Conservation (phyloP, 177 flowering plant species). For the Tripterygium wilfordii region DNA sequence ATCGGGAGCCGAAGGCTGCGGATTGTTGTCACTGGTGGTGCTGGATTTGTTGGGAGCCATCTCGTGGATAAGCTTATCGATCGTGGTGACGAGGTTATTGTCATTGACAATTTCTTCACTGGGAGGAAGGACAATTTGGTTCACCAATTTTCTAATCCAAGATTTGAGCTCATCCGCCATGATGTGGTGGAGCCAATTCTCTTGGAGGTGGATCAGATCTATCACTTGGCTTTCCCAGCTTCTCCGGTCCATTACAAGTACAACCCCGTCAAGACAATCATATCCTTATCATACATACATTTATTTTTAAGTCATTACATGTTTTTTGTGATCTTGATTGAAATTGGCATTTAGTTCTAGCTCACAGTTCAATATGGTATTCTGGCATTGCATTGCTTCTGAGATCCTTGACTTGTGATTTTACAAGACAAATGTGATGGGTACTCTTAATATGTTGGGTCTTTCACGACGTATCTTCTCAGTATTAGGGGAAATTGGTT, state of each 20-base stretch:
- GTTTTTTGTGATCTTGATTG: not conserved
- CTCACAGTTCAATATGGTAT: not conserved
- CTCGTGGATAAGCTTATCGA: constrained; percentile 75
- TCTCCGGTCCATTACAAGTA: constrained; percentile 96
- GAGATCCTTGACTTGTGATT: constrained; percentile 29
- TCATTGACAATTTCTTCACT: constrained; percentile 91
- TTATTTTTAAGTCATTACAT: not conserved
- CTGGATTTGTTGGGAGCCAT: constrained; percentile 96
- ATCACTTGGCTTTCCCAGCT: constrained; percentile 95
- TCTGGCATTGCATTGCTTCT: constrained; percentile 9
- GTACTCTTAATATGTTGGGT: constrained; percentile 63
- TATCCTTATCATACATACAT: constrained; percentile 47
- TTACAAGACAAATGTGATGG: constrained; percentile 75
- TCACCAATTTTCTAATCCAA: constrained; percentile 76
- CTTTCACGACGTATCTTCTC: too few species aligned
- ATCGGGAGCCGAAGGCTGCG: constrained; percentile 45
- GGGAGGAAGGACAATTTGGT: constrained; percentile 92
- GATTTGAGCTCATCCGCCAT: constrained; percentile 91
- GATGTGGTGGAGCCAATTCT: constrained; percentile 96
- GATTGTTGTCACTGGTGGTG: constrained; percentile 93
- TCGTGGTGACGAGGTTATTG: constrained; percentile 85
- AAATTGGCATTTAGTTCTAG: not conserved
- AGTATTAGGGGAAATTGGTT: too few species aligned
- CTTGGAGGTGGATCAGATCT: constrained; percentile 96
- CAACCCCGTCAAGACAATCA: constrained; percentile 93